Conservation (phyloP, 768 basidiomycete species). For the Zangia roseola region DNA sequence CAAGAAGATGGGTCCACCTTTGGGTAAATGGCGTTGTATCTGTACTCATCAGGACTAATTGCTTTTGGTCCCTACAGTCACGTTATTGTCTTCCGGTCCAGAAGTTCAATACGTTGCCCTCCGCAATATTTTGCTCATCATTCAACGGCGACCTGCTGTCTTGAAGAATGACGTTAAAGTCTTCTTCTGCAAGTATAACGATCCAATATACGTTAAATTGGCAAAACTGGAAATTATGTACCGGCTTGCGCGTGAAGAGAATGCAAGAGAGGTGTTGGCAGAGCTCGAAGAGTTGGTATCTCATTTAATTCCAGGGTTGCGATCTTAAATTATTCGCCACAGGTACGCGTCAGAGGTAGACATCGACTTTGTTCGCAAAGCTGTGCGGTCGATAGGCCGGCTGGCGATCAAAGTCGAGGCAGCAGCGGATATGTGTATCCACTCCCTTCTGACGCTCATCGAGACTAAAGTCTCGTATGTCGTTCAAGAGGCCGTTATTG, state of each 20-base stretch:
- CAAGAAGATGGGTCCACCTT: constrained; percentile 96
- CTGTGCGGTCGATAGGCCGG: constrained; percentile 94
- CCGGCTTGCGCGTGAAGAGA: constrained; percentile 91
- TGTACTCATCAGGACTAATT: background rate
- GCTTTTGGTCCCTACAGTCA: constrained; percentile 53
- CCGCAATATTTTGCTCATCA: constrained; percentile 95
- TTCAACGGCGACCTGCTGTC: constrained; percentile 89
- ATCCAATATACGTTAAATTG: constrained; percentile 97
- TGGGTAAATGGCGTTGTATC: constrained; percentile 52
- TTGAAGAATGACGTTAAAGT: constrained; percentile 97
- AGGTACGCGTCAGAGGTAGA: constrained; percentile 99
- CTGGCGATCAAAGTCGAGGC: constrained; percentile 95
- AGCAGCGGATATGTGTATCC: constrained; percentile 88
- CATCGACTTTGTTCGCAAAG: constrained; percentile 96
- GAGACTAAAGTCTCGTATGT: constrained; percentile 95
- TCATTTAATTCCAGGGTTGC: background rate
- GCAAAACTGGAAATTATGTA: constrained; percentile 99
- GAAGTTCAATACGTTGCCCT: constrained; percentile 99
- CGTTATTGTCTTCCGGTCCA: constrained; percentile 92
- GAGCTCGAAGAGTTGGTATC: constrained; percentile 86
- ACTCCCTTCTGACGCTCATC: constrained; percentile 80
- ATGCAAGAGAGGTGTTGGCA: constrained; percentile 87
- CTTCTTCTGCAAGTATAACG: constrained; percentile 99
- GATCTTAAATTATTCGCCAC: background rate
- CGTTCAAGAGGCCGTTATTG: constrained; percentile 95